Base-by-base conservation (phyloP, 805 yeast species). In the Barnettozyma siamensis region DNA sequence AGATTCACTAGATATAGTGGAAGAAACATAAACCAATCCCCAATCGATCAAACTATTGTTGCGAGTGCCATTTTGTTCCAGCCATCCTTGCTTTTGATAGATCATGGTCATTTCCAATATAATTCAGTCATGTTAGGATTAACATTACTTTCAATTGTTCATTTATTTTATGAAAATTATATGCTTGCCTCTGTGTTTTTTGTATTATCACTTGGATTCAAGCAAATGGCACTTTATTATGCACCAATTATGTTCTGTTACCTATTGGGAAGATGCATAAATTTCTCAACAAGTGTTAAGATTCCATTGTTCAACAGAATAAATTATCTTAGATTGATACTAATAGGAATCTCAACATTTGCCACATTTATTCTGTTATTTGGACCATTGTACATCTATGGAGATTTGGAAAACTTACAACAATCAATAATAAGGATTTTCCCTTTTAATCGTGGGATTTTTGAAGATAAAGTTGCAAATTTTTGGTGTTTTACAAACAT, bases 61-160 rank as follows among this genome's bases (percentile, higher is more conserved):
- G 77, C 88, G 0, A 82, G 88, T 2, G 78, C 88, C 15, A 78
- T 93, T n/a, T 59, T 93, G 27, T 78, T 82, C 58, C 95, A 87
- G 60, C 97, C 99, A 0, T 72, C 85, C 3, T 67, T 91, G 45
- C 72, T 85, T 33, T 69, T 93, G 43, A 80, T 93, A 35, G 99
- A 93, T 59, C 97, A 93, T 62, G 99, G 99, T 7, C 99, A 93
- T 64, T 93, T 93, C 65, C 99, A 94, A 64, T 91, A 79, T 64
- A 94, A 93, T 55, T 76, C 88, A 0, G 94, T 93, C 20, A 91
- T 93, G 98, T 73, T 93, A 28, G 99, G 99, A 0, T 67, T 91
- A 15, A 72, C 91, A 5, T 67, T 88, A 21, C 65, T 78, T 40
- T 72, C 95, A 0, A 65, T 93, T 33, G 76, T 75, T 40, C 80